These are phyloP conservation scores for Alternaria dauci DNA, from an alignment of 2,329 filamentous ascomycete genomes.

Conservation along the genomic window DNA sequence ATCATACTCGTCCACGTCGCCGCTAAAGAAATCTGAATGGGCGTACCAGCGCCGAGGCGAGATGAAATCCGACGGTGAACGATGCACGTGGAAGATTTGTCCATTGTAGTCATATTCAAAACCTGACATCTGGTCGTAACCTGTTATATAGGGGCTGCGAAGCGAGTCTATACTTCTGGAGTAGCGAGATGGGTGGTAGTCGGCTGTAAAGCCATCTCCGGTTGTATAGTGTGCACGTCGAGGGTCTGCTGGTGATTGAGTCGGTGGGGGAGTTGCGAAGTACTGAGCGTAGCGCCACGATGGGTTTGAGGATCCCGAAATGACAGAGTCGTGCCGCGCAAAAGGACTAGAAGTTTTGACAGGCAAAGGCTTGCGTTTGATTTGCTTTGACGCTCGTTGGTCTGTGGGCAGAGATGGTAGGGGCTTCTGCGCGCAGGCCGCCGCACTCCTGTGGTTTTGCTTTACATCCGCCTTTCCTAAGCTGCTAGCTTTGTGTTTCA, in stretches of 20 bases:
- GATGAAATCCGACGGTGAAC: background rate
- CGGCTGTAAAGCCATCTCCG: background rate
- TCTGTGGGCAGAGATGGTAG: background rate
- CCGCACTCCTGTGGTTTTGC: background rate
- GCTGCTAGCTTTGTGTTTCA: background rate
- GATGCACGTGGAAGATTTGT: conserved; percentile 23
- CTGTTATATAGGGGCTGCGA: conserved; percentile 7
- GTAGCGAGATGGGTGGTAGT: background rate
- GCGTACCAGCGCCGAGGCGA: background rate
- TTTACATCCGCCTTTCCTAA: background rate
- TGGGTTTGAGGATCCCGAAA: background rate
- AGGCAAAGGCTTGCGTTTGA: background rate
- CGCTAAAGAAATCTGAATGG: conserved; percentile 17
- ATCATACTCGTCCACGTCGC: conserved; percentile 17
- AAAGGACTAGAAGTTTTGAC: background rate
- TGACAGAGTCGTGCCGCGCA: background rate
- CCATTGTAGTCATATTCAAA: conserved; percentile 32
- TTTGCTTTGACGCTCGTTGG: background rate
- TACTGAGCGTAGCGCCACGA: background rate
- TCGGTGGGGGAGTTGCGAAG: background rate
- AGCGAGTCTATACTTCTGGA: background rate
- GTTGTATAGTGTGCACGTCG: background rate
- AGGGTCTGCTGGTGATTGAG: background rate
- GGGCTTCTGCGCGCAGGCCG: background rate
- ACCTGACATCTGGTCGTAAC: conserved; percentile 19